phyloP scores from a whole-genome alignment of 163 green algal genomes.

The Trebouxiophyceae sp. region DNA sequence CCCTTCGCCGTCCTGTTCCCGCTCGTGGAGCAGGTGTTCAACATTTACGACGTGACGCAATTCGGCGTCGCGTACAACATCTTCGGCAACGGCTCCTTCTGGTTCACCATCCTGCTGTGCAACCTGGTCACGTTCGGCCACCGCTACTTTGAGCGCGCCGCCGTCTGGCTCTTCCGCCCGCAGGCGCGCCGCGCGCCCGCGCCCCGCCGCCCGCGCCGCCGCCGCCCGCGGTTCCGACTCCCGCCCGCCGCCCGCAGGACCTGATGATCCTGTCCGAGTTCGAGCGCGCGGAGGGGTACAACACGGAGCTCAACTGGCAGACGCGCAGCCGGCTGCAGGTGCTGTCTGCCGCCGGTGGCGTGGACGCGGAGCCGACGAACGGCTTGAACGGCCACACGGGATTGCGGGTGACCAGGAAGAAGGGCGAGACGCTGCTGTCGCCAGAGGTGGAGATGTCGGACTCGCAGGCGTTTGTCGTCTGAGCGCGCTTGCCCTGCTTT shows the following conservation, averaged over 20 bases:
- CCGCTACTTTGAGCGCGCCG: slow-evolving; percentile 35
- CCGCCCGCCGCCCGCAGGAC: slow-evolving; percentile 18
- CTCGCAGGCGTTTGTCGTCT: not conserved
- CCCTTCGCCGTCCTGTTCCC: slow-evolving; percentile 50
- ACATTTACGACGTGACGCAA: slow-evolving; percentile 47
- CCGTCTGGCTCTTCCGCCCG: slow-evolving; percentile 40
- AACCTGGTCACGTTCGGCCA: slow-evolving; percentile 47
- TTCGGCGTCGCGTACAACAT: slow-evolving; percentile 47
- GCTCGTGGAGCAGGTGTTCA: slow-evolving; percentile 29
- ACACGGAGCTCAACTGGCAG: slow-evolving; percentile 17
- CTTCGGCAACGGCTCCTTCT: slow-evolving; percentile 45
- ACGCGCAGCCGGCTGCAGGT: slow-evolving; percentile 10
- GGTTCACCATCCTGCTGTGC: slow-evolving; percentile 46
- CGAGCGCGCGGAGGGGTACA: slow-evolving; percentile 12
- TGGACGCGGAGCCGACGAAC: not conserved
- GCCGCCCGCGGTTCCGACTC: not conserved
- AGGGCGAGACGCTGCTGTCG: not conserved
- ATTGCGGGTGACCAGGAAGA: not conserved
- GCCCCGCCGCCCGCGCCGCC: not conserved
- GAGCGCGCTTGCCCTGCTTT: too few species aligned
- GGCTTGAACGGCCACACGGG: not conserved
- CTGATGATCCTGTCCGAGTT: slow-evolving; percentile 49
- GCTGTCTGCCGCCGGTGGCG: not conserved
- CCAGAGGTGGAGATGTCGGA: not conserved
- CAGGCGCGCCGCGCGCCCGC: not conserved